A percentile compares a stretch with the other conserved stretches of the same genome.
Evolutionary conservation across 495 filamentous ascomycete species (phyloP).

Genomic region (Parathielavia hyrcaniae): DNA sequence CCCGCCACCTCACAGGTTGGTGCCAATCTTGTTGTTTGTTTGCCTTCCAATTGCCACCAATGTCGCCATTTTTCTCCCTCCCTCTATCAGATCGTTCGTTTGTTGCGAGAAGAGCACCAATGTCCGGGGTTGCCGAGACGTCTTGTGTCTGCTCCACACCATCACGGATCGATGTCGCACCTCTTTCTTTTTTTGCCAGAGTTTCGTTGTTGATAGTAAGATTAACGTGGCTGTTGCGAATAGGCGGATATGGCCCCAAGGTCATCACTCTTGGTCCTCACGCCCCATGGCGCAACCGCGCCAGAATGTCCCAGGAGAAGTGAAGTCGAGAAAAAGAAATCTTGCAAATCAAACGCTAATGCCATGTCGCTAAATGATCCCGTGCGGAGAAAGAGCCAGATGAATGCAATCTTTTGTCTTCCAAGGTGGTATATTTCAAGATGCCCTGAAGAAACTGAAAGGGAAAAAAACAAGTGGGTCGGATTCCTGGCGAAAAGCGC

Average conservation of each 20-base stretch:
- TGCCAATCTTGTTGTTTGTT: constrained; percentile 24
- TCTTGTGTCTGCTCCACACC: constrained; percentile 6
- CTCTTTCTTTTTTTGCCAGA: constrained; percentile 9
- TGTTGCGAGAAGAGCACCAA: neutral
- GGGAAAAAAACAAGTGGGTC: constrained; percentile 23
- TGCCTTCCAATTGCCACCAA: neutral
- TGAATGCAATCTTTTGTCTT: constrained; percentile 38
- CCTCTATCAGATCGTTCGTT: constrained; percentile 1
- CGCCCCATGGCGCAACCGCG: constrained; percentile 17
- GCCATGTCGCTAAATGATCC: constrained; percentile 38
- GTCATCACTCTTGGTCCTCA: constrained; percentile 11
- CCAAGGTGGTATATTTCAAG: constrained; percentile 34
- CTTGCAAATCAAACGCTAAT: constrained; percentile 31
- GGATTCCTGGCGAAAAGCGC: constrained; percentile 12
- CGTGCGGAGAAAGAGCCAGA: constrained; percentile 31
- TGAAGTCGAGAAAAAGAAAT: constrained; percentile 21
- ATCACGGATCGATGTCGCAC: neutral
- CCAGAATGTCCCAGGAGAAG: constrained; percentile 21
- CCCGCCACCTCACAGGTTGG: constrained; percentile 9
- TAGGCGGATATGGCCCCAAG: constrained; percentile 20
- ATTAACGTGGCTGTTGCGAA: constrained; percentile 29
- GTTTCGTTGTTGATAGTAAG: constrained; percentile 14
- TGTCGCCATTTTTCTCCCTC: constrained; percentile 2
- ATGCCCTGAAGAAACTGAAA: constrained; percentile 28
- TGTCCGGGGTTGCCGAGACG: constrained; percentile 10